Evolutionary conservation across 257 asterid genomes (phyloP), one percentile per base, ranked within the genome.

Genomic region (Fraxinus anomala): DNA sequence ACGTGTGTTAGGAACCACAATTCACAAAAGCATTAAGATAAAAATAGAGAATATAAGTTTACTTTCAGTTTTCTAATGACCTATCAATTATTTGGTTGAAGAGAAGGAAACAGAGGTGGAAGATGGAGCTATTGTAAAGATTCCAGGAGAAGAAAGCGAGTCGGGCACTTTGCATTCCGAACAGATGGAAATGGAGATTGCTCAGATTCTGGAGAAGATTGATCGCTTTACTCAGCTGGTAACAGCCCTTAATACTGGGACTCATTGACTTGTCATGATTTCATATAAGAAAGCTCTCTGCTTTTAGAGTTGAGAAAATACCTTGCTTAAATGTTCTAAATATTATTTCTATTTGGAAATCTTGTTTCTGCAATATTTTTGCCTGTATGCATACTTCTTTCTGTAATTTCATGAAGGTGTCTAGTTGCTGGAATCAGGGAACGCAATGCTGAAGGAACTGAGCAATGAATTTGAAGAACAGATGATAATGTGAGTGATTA

Each of bases 371-470:
- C 51, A 71, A 63, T 17, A 79, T 70, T 26, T 37, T 73, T 68
- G 44, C 63, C 61, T 19, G 39, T 69, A 74, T 54, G 16, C 68
- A 31, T 76, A 74, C n/a, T 23, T 83, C 73, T 80, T 73, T 77
- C 40, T 74, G 49, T 84, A 76, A 74, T 70, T 79, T 69, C 26
- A 36, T 80, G 49, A 78, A 93, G 98, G 94, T 90, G 76, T 95
- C 96, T 1, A 96, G 86, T 88, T 95, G 82, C 91, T 91, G 79
- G 97, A 93, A 80, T 93, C 97, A 47, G 98, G 96, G 87, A 95
- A 91, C 91, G 79, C 91, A 14, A 85, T 91, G 97, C 89, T 95
- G 88, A 89, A 89, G 86, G 97, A 90, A 80, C 77, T 91, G 85
- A 88, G 87, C 75, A 77, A 88, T 80, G 93, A 90, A 40, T 93